phyloP scores from a whole-genome alignment of 768 basidiomycete genomes.

The Suillus weaverae region DNA sequence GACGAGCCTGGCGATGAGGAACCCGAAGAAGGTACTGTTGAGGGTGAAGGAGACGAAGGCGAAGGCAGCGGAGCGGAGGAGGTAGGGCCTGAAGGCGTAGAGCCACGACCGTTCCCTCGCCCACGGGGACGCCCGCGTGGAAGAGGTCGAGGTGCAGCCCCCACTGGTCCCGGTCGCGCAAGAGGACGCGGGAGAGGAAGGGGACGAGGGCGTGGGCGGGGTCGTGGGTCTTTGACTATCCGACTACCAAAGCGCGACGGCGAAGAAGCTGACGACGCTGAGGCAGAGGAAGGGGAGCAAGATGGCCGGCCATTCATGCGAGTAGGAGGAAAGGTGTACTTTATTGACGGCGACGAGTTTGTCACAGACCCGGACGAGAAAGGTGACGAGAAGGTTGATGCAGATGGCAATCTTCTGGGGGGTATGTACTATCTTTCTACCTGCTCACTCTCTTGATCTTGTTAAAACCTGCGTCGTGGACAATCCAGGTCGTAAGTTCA shows the following conservation, averaged over 20 bases:
- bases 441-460: background rate
- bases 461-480: conserved; percentile 2
- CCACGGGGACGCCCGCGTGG: conserved; percentile 40
- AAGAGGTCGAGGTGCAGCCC: conserved; percentile 34
- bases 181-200: conserved; percentile 40
- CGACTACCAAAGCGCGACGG: conserved; percentile 29
- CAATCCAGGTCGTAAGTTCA: conserved; percentile 76
- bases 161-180: conserved; percentile 34
- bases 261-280: conserved; percentile 42
- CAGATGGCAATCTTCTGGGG: conserved; percentile 77
- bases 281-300: conserved; percentile 38
- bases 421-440: conserved; percentile 48
- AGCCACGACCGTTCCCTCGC: conserved; percentile 31
- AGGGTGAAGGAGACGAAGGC: conserved; percentile 31
- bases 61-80: conserved; percentile 34
- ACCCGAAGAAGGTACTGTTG: conserved; percentile 24
- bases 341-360: conserved; percentile 89
- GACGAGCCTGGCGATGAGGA: conserved; percentile 32
- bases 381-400: conserved; percentile 91
- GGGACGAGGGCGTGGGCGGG: conserved; percentile 42
- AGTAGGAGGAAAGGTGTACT: conserved; percentile 71
- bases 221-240: conserved; percentile 30
- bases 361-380: conserved; percentile 79
- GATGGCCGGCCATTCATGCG: conserved; percentile 68
- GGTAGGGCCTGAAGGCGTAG: conserved; percentile 36